phyloP scores from a whole-genome alignment of 768 basidiomycete genomes.

The Steccherinum ochraceum region DNA sequence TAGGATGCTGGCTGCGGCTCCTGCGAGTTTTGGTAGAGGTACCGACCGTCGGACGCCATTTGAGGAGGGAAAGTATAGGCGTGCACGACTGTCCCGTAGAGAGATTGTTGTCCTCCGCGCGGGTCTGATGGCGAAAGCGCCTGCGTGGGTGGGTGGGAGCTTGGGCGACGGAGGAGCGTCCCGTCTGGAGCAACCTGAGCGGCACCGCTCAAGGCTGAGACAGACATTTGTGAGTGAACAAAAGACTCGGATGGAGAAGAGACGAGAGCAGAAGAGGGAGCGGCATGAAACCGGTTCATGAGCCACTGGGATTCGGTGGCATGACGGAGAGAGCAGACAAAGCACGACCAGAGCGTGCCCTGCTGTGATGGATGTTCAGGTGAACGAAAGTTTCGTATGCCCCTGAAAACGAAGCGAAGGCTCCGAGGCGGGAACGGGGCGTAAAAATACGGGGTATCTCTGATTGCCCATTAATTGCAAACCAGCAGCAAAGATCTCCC shows the following conservation, averaged over 20 bases:
- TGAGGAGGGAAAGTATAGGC: slow-evolving; percentile 7
- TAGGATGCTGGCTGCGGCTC: slow-evolving; percentile 36
- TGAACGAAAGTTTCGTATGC: background rate
- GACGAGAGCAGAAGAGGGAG: background rate
- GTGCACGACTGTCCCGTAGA: slow-evolving; percentile 1
- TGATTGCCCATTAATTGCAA: background rate
- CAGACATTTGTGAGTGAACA: slow-evolving; percentile 8
- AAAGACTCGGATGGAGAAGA: background rate
- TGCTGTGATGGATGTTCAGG: background rate
- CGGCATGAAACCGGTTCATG: background rate
- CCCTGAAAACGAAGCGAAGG: no score
- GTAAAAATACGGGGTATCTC: background rate
- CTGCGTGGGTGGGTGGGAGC: slow-evolving; percentile 5
- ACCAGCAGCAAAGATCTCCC: background rate
- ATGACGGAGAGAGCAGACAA: background rate
- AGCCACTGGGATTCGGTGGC: background rate
- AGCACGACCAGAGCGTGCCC: background rate
- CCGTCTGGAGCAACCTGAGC: slow-evolving; percentile 6
- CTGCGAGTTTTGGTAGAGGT: slow-evolving; percentile 47
- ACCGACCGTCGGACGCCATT: slow-evolving; percentile 49
- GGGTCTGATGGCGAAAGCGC: slow-evolving; percentile 8
- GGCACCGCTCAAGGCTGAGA: slow-evolving; percentile 4
- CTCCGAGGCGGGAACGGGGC: background rate
- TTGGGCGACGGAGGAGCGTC: slow-evolving; percentile 1
- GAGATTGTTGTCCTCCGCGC: slow-evolving; percentile 7